Conservation (phyloP, 805 yeast species). For the Schizosaccharomyces lindneri region DNA sequence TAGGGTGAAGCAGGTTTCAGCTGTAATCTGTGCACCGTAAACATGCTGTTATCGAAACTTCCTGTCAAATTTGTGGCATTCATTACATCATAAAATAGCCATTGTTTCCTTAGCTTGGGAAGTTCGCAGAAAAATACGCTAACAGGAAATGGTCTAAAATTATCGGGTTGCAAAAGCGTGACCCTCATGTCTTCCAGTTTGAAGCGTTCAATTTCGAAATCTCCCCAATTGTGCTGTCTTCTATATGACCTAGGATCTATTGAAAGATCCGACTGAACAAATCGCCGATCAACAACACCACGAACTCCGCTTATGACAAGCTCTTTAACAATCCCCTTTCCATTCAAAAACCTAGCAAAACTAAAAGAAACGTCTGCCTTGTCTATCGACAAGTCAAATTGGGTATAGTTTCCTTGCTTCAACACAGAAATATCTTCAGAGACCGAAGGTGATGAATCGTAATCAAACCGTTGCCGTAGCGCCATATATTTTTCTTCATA, state of each 20-base stretch:
- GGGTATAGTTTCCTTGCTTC: slow-evolving; percentile 33
- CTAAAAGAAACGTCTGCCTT: slow-evolving; percentile 60
- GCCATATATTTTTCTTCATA: slow-evolving; percentile 3
- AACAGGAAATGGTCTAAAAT: slow-evolving; percentile 61
- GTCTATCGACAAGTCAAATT: slow-evolving; percentile 75
- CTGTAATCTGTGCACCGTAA: slow-evolving; percentile 69
- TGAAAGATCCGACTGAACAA: slow-evolving; percentile 48
- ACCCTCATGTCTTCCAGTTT: slow-evolving; percentile 66
- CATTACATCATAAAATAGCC: slow-evolving; percentile 73
- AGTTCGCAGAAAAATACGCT: slow-evolving; percentile 72
- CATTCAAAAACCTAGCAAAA: slow-evolving; percentile 68
- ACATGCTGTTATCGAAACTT: slow-evolving; percentile 73
- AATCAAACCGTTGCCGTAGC: slow-evolving; percentile 32
- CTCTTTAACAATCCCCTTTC: slow-evolving; percentile 63
- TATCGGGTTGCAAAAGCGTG: slow-evolving; percentile 56
- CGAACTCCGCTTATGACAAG: slow-evolving; percentile 63
- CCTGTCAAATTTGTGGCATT: slow-evolving; percentile 75
- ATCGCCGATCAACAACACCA: slow-evolving; percentile 80
- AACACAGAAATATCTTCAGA: background rate
- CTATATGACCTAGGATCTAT: slow-evolving; percentile 67
- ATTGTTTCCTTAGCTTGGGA: slow-evolving; percentile 61
- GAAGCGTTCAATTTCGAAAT: slow-evolving; percentile 71
- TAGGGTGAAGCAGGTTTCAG: slow-evolving; percentile 6
- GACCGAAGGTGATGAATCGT: slow-evolving; percentile 21
- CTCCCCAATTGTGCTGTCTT: slow-evolving; percentile 57